These are phyloP conservation scores for Hydrangea macrophylla DNA, from an alignment of 148 eudicot species.

Conservation along the genomic window DNA sequence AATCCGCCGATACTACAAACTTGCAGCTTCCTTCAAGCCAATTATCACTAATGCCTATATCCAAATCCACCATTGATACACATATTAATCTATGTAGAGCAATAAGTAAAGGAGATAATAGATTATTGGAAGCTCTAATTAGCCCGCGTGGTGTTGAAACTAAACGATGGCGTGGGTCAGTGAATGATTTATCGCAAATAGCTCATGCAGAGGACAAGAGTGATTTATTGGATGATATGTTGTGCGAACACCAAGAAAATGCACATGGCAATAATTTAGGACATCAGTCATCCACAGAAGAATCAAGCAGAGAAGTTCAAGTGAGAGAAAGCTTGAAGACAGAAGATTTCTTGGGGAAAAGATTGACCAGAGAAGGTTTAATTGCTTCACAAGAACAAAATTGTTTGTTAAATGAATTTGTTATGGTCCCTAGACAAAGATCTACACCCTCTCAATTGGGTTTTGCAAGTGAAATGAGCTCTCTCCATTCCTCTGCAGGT, in stretches of 20 bases:
- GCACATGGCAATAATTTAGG: background rate
- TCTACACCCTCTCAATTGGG: background rate
- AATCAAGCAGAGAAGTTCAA: slow-evolving; percentile 1
- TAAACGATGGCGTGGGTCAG: background rate
- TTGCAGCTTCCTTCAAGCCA: background rate
- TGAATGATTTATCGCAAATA: slow-evolving; percentile 11
- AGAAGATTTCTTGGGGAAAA: background rate
- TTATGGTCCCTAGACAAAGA: slow-evolving; percentile 1
- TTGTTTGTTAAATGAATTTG: background rate
- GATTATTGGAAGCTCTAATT: background rate
- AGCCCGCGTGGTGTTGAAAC: background rate
- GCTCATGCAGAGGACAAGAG: background rate
- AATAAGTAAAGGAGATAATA: too few relatives aligned
- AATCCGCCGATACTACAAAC: too few relatives aligned
- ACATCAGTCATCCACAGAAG: background rate
- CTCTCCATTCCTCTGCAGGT: slow-evolving; percentile 6
- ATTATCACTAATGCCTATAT: background rate
- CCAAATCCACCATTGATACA: background rate
- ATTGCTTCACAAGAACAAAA: background rate
- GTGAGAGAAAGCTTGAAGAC: background rate
- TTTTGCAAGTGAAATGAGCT: background rate
- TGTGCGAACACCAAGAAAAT: background rate
- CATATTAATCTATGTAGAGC: too few relatives aligned
- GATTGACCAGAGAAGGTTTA: background rate
- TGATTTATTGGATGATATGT: background rate